These are phyloP conservation scores for Exophiala oligosperma DNA, from an alignment of 2,329 filamentous ascomycete species.

Conservation along the genomic window DNA sequence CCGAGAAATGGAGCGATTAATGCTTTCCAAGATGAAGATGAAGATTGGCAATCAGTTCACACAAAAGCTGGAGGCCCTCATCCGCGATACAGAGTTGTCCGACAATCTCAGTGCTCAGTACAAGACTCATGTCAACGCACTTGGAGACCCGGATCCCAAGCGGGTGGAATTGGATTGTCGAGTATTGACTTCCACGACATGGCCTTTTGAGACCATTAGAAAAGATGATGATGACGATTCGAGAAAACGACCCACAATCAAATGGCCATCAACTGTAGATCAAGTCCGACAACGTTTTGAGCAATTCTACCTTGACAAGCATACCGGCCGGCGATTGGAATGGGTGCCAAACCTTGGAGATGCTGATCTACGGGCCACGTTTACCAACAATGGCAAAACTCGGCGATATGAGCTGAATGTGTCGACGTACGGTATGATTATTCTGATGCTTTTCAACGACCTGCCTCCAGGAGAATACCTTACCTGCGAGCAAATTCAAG, in stretches of 20 bases:
- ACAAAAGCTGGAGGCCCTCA: constrained; percentile 92
- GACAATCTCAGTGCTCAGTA: constrained; percentile 79
- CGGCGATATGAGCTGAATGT: constrained; percentile 87
- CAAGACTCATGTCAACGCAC: constrained; percentile 65
- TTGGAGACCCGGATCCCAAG: constrained; percentile 57
- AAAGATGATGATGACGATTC: constrained; percentile 51
- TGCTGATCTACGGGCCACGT: constrained; percentile 83
- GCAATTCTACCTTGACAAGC: constrained; percentile 81
- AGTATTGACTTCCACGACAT: constrained; percentile 89
- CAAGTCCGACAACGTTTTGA: constrained; percentile 81
- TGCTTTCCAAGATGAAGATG: constrained; percentile 96
- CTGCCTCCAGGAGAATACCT: constrained; percentile 53
- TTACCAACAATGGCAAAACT: constrained; percentile 69
- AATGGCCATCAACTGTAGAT: constrained; percentile 73
- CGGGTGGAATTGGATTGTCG: constrained; percentile 78
- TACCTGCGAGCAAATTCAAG: constrained; percentile 76
- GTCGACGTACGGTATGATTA: constrained; percentile 87
- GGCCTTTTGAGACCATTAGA: constrained; percentile 88
- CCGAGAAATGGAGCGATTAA: constrained; percentile 88
- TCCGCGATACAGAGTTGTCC: constrained; percentile 90
- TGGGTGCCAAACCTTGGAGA: constrained; percentile 79
- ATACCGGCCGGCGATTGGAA: constrained; percentile 83
- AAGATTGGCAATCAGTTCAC: constrained; percentile 95
- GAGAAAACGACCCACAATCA: constrained; percentile 53
- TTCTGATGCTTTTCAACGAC: constrained; percentile 87